Base-by-base conservation (phyloP, 2,329 filamentous ascomycete genomes). In the Trichoderma semiorbis region DNA sequence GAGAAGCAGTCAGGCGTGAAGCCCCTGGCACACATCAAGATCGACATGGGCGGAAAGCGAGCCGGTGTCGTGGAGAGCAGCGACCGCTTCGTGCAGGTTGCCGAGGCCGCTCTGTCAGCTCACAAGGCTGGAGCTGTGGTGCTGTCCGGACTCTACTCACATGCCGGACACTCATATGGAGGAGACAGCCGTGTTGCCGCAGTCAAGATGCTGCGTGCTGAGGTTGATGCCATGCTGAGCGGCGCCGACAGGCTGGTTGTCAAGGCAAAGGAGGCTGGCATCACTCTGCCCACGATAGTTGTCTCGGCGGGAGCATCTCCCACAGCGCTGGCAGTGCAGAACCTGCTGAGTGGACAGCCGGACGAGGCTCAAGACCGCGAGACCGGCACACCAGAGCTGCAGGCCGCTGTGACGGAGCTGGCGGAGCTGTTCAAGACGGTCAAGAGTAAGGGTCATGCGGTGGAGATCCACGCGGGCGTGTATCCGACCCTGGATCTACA, bases 401-500 rank as follows among this genome's bases (percentile, higher is more conserved):
- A 71, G 50, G 30, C 65, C 12, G 75, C 77, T 24, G 74, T 74
- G 26, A 28, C 71, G 2, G 60, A 73, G 7, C 74, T 79, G 12
- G 72, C 76, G 1, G 43, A 66, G 8, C 69, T 78, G 7, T 73
- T 79, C 36, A 47, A 16, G 3, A 70, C 74, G 3, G 75, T 84
- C 72, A 82, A 76, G 66, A 77, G 74, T 69, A 76, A 79, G 5
- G 82, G 81, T 43, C 83, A 86, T 64, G 80, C 77, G 1, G 84
- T 94, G 30, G 92, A 94, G 78, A 83, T 94, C 2, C 93, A 95
- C 78, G 92, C 92, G 0, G 92, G 92, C 34, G 91, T 93, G 3
- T 95, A 95, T 78, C 89, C 92, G 0, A 84, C 90, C 3, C 86
- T 95, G 10, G 93, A 96, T 79, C 84, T 95, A 76, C 93, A 96